A percentile compares a stretch with the other conserved stretches of the same genome.
Conservation (phyloP, 352 stramenopile species). For the Pythium sp. region DNA sequence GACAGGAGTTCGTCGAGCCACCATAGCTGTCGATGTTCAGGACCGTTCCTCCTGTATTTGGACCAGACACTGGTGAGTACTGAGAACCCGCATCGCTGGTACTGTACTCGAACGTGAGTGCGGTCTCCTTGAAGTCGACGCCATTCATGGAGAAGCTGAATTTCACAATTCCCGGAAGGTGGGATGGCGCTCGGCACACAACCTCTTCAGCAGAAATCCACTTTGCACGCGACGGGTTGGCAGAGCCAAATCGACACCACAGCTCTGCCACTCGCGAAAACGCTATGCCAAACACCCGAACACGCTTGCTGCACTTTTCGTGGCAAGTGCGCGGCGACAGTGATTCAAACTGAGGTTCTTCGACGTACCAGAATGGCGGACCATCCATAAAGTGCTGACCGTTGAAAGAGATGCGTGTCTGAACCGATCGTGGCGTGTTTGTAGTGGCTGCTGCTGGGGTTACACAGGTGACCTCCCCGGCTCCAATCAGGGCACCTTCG, state of each 20-base stretch:
- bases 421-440: constrained; percentile 7
- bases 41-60: constrained; percentile 27
- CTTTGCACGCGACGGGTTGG: constrained; percentile 14
- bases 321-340: constrained; percentile 24
- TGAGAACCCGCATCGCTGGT: constrained; percentile 2
- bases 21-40: constrained; percentile 24
- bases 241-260: constrained; percentile 41
- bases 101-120: constrained; percentile 30
- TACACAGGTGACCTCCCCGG: constrained; percentile 10
- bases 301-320: constrained; percentile 16
- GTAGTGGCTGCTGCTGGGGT: constrained; percentile 2
- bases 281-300: constrained; percentile 21
- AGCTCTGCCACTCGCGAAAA: constrained; percentile 41
- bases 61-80: constrained; percentile 26
- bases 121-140: constrained; percentile 37
- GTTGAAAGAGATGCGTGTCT: constrained; percentile 32
- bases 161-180: constrained; percentile 21
- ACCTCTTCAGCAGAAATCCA: constrained; percentile 29
- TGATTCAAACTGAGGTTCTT: constrained; percentile 21
- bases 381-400: constrained; percentile 37
- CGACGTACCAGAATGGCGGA: constrained; percentile 39
- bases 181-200: constrained; percentile 27
- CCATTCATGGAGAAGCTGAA: constrained; percentile 54
- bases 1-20: constrained; percentile 17
- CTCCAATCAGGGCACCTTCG: constrained; percentile 4